Conservation (phyloP, 2,329 filamentous ascomycete species). For the Rutstroemia sp. region DNA sequence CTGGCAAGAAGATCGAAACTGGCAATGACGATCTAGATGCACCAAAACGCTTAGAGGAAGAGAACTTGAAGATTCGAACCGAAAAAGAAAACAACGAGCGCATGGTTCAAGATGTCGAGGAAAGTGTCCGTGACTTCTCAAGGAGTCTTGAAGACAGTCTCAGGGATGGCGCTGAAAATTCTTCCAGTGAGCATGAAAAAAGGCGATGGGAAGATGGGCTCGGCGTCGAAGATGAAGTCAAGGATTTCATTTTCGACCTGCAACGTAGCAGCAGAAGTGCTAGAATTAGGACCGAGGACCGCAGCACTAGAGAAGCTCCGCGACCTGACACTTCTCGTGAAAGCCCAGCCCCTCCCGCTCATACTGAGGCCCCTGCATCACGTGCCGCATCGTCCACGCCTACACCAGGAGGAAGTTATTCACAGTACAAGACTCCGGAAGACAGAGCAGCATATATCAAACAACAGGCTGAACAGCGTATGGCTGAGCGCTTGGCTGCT, state of each 20-base stretch:
- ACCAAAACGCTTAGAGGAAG: conserved; percentile 80
- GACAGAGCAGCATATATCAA: conserved; percentile 94
- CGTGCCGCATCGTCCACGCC: conserved; percentile 39
- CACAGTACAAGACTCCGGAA: conserved; percentile 82
- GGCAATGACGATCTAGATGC: conserved; percentile 68
- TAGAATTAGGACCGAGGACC: conserved; percentile 56
- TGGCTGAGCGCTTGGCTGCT: conserved; percentile 91
- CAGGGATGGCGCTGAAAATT: conserved; percentile 70
- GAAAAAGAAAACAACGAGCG: conserved; percentile 92
- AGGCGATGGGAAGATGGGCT: conserved; percentile 93
- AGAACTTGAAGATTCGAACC: conserved; percentile 69
- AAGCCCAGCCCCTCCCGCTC: conserved; percentile 30
- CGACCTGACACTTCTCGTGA: conserved; percentile 33
- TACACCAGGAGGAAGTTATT: conserved; percentile 57
- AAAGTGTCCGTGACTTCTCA: conserved; percentile 85
- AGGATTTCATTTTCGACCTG: conserved; percentile 96
- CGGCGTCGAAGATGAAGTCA: conserved; percentile 92
- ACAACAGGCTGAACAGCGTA: conserved; percentile 91
- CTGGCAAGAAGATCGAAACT: conserved; percentile 69
- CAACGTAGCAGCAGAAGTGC: conserved; percentile 78
- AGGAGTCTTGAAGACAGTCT: conserved; percentile 78
- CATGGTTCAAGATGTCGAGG: conserved; percentile 95
- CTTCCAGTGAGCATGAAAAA: conserved; percentile 78
- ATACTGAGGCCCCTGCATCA: conserved; percentile 33
- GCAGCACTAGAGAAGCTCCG: conserved; percentile 26